A percentile compares a stretch with the other conserved stretches of the same genome.
These are phyloP conservation scores for Basidiobolus meristosporus DNA, from an alignment of 371 early-diverging fungal species.

Conservation along the genomic window DNA sequence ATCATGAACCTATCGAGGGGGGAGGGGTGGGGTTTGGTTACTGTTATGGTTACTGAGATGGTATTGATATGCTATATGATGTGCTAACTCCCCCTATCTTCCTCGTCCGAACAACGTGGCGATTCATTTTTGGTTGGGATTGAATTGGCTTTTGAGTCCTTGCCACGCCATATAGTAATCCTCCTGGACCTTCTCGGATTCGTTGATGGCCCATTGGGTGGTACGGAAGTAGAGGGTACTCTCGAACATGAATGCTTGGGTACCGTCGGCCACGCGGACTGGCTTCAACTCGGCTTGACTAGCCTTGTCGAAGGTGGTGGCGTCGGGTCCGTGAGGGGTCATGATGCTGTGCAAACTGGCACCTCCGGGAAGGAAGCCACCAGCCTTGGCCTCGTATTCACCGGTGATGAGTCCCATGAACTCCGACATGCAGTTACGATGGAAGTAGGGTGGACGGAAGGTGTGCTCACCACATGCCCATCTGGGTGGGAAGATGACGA, in stretches of 20 bases:
- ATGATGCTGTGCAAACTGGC: slow-evolving; percentile 65
- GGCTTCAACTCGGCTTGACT: slow-evolving; percentile 53
- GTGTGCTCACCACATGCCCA: slow-evolving; percentile 85
- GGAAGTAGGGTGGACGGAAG: slow-evolving; percentile 90
- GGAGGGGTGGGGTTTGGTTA: no score
- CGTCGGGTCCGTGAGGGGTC: slow-evolving; percentile 92
- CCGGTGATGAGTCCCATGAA: slow-evolving; percentile 92
- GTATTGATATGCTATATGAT: no score
- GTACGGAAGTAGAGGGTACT: slow-evolving; percentile 58
- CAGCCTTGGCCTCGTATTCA: slow-evolving; percentile 84
- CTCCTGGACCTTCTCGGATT: slow-evolving; percentile 45
- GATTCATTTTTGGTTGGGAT: slow-evolving; percentile 12
- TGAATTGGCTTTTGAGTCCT: slow-evolving; percentile 28
- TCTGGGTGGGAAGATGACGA: slow-evolving; percentile 95
- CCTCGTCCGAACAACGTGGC: no score
- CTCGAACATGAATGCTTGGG: slow-evolving; percentile 95
- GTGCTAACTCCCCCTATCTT: no score
- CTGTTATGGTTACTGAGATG: no score
- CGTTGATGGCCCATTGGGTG: slow-evolving; percentile 67
- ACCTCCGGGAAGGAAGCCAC: slow-evolving; percentile 84
- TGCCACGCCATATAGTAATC: slow-evolving; percentile 68
- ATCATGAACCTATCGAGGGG: no score
- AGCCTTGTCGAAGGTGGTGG: slow-evolving; percentile 59
- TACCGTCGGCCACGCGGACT: slow-evolving; percentile 54
- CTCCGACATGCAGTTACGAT: slow-evolving; percentile 89